Evolutionary conservation across 805 yeast species (phyloP).

Genomic region (Diddensiella caesifluorescens): DNA sequence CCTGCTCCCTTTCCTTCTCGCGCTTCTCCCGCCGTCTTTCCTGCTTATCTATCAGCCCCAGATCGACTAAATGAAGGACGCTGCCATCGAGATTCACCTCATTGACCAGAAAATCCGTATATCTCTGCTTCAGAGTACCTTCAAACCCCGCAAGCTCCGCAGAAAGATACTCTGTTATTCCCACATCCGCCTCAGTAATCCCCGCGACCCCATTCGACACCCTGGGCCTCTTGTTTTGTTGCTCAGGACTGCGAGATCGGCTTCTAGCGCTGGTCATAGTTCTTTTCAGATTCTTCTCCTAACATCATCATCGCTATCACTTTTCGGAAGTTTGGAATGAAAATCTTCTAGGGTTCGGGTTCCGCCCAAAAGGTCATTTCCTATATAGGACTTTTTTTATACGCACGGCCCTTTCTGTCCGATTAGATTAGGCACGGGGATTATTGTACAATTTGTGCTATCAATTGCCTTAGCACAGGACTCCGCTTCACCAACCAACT

Average conservation of each 20-base stretch:
- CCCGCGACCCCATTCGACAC: slow-evolving; percentile 29
- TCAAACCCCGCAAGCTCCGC: slow-evolving; percentile 54
- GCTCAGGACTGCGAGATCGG: neutral
- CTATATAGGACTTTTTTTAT: too few relatives aligned
- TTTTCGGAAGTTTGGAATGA: too few relatives aligned
- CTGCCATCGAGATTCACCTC: slow-evolving; percentile 67
- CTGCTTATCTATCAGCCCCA: slow-evolving; percentile 47
- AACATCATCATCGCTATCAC: too few relatives aligned
- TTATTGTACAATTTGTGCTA: too few relatives aligned
- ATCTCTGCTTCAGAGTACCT: slow-evolving; percentile 81
- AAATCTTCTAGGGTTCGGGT: too few relatives aligned
- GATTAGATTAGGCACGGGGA: too few relatives aligned
- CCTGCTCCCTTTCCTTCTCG: slow-evolving; percentile 18
- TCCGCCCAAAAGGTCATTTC: too few relatives aligned
- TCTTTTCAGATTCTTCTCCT: too few relatives aligned
- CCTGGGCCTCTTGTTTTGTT: neutral
- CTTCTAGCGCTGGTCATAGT: neutral
- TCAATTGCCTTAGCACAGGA: too few relatives aligned
- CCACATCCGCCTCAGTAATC: slow-evolving; percentile 74
- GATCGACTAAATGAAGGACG: slow-evolving; percentile 70
- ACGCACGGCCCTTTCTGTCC: too few relatives aligned
- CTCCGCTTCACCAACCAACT: too few relatives aligned
- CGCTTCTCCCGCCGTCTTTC: slow-evolving; percentile 21
- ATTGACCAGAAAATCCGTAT: slow-evolving; percentile 89
- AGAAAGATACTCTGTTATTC: slow-evolving; percentile 69